Percentiles rank a stretch among this genome's conserved stretches.
These are phyloP conservation scores for Lupinus albus DNA, from an alignment of 306 rosid species.

Conservation along the genomic window DNA sequence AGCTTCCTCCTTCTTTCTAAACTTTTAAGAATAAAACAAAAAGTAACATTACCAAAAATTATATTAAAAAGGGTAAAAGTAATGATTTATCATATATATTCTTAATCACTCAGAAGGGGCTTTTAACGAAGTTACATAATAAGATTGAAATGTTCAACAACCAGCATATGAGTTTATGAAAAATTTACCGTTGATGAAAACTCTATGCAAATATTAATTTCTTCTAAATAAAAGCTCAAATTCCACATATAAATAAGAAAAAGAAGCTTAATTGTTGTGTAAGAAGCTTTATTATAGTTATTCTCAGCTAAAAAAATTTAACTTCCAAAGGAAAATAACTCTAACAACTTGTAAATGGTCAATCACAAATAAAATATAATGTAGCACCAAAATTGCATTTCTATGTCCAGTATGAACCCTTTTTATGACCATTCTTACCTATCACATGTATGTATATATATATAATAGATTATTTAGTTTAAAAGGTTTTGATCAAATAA, in stretches of 20 bases:
- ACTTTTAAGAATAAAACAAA: no score
- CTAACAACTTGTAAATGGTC: not conserved
- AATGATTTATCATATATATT: no score
- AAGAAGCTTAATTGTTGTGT: not conserved
- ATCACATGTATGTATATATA: not conserved
- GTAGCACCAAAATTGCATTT: not conserved
- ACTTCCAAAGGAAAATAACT: no score
- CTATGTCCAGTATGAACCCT: not conserved
- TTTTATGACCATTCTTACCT: not conserved
- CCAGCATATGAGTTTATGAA: not conserved
- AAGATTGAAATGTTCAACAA: not conserved
- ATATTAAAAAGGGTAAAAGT: no score
- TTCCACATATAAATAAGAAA: not conserved
- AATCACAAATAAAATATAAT: not conserved
- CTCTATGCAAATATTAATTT: not conserved
- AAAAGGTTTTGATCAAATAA: not conserved
- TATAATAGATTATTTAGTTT: not conserved
- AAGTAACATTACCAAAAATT: no score
- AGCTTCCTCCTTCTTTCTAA: no score
- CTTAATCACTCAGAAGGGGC: not conserved
- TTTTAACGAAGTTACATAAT: no score
- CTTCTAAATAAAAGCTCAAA: not conserved
- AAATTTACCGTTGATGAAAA: no score
- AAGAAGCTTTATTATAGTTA: no score
- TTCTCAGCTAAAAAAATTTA: no score